Conservation (phyloP, 106 monocot genomes). For the Narthecium ossifragum region DNA sequence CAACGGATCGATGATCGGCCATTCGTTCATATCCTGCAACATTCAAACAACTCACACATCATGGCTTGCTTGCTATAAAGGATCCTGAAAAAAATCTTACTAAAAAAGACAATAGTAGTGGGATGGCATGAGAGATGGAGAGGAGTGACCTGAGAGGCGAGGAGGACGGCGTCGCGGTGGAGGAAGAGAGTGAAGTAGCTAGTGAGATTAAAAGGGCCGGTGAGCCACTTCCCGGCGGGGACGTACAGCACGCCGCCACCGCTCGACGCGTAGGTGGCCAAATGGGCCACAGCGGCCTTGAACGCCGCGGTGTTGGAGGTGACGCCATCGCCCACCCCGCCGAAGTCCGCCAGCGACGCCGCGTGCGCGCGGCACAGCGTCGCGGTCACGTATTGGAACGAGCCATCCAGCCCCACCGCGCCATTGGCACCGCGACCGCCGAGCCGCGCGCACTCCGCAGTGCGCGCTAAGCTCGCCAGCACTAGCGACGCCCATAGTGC, state of each 20-base stretch:
- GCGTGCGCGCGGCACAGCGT: slow-evolving; percentile 54
- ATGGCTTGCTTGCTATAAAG: too few species aligned
- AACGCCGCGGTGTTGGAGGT: slow-evolving; percentile 81
- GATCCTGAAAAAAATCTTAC: background rate
- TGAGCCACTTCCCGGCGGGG: slow-evolving; percentile 56
- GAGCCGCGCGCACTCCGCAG: too few species aligned
- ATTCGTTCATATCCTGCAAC: slow-evolving; percentile 58
- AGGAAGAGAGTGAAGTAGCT: slow-evolving; percentile 59
- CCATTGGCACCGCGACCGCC: background rate
- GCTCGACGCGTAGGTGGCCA: slow-evolving; percentile 21
- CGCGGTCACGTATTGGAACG: slow-evolving; percentile 15
- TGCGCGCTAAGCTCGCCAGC: too few species aligned
- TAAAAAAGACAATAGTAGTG: background rate
- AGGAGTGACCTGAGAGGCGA: slow-evolving; percentile 40
- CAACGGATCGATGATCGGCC: slow-evolving; percentile 56
- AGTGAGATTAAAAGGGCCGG: slow-evolving; percentile 62
- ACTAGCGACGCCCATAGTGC: too few species aligned
- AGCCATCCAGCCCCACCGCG: background rate
- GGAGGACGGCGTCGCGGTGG: slow-evolving; percentile 55
- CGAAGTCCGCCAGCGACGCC: slow-evolving; percentile 70
- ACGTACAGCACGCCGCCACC: slow-evolving; percentile 60
- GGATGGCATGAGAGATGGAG: background rate
- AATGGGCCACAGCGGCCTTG: slow-evolving; percentile 32
- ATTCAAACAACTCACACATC: background rate
- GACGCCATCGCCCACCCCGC: slow-evolving; percentile 71